Evolutionary conservation across 768 basidiomycete genomes (phyloP), one percentile per base, ranked within the genome.

Genomic region (Boletus bicolor): DNA sequence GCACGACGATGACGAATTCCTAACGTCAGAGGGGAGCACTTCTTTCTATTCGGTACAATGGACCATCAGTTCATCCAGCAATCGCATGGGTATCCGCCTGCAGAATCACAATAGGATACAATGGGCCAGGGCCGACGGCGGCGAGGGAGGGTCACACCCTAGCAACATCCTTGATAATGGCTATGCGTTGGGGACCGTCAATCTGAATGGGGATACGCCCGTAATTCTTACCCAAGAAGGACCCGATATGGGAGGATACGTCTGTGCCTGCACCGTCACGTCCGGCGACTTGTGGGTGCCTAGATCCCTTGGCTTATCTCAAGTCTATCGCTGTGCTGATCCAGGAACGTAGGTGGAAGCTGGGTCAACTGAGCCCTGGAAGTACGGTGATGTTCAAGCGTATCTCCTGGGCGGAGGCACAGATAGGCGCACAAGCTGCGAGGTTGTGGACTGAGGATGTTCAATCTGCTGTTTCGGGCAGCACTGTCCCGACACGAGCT

Each of bases 141-240:
- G 85, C 0, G 80, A 86, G 56, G 87, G 86, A 2, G 86, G 86
- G 0, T 80, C 82, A 15, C 87, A 88, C 61, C 85, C 85, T 0
- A 81, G 80, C 39, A 88, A 88, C 57, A 83, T 86, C 36, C 75
- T 85, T 19, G 82, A 85, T 55, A 84, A 83, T 44, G 82, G 78
- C 5, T 85, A 86, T 59, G 78, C 78, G 0, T 64, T 72, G 24
- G 84, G 83, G 6, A 73, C 78, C 1, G 61, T 86, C 55, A 86
- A 86, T 60, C 54, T 86, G 50, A 88, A 87, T 59, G 86, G 86
- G 2, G 86, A 88, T 63, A 86, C 84, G 0, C 85, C 87, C 0
- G 83, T 87, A 2, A 79, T 86, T n/a, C 69, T 86, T 49, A 77
- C 78, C 5, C 76, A 77, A 28, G 86, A 86, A 62, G 82, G 81